A percentile compares a stretch with the other conserved stretches of the same genome.
Conservation (phyloP, 257 asterid species). For the Scutellaria barbata region DNA sequence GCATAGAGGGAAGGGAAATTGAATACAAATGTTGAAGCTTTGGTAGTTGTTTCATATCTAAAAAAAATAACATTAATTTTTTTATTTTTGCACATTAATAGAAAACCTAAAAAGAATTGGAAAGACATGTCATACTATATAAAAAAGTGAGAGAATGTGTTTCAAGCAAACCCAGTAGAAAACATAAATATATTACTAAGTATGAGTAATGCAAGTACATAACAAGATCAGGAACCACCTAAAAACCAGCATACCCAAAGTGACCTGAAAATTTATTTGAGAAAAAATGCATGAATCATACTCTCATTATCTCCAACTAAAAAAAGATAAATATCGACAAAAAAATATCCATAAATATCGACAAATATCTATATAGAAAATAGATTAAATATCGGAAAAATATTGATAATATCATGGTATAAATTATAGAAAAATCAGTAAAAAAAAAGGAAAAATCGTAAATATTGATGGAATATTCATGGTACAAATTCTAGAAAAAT, state of each 20-base stretch:
- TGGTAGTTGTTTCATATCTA: background rate
- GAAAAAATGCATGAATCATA: slow-evolving; percentile 4
- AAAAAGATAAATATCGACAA: too few species aligned
- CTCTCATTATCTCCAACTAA: background rate
- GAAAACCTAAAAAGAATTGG: background rate
- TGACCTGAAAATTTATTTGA: background rate
- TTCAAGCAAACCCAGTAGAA: background rate
- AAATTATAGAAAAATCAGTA: too few species aligned
- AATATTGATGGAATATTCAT: too few species aligned
- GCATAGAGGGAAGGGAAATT: background rate
- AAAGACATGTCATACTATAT: background rate
- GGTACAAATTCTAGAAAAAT: too few species aligned
- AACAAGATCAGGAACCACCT: slow-evolving; percentile 14
- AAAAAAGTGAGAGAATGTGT: background rate
- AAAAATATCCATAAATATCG: too few species aligned
- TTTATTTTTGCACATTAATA: slow-evolving; percentile 1
- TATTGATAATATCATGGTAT: too few species aligned
- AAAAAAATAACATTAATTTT: background rate
- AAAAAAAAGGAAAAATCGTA: too few species aligned
- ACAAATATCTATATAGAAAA: too few species aligned
- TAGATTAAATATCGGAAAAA: too few species aligned
- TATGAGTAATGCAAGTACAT: slow-evolving; percentile 7
- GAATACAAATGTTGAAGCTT: background rate
- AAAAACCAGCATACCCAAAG: background rate
- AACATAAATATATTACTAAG: background rate